Base-by-base conservation (phyloP, 2,329 filamentous ascomycete genomes). In the Raffaelea deltoideospora region DNA sequence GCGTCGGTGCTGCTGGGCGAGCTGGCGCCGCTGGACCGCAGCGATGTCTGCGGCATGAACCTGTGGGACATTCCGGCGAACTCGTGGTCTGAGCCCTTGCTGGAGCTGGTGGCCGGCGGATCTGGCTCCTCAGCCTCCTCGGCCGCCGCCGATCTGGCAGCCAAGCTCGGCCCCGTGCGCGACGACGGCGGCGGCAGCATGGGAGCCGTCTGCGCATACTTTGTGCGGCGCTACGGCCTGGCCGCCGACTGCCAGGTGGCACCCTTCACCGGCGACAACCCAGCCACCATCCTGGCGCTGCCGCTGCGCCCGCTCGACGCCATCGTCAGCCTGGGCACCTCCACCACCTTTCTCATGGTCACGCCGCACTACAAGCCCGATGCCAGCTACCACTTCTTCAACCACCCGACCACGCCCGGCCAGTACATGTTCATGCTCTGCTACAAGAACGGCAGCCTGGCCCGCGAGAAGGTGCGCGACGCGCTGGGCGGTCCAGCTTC, bases 371-470 rank as follows among this genome's bases (percentile, higher is more conserved):
- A 94, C 67, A 79, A 79, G 54, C 85, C 90, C 3, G 79, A 95
- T 52, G 82, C 85, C 3, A 74, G 81, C 7, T 94, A 94, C 52
- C 90, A 98, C 63, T 94, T 96, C 67, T 92, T 96, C 72, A 94
- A 95, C 63, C 87, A 96, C 58, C 90, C 90, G 2, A 90, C 86
- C 31, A 93, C 85, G 1, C 64, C 77, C 0, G 85, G 82, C 1
- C 72, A 95, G 41, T 95, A 93, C 69, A 96, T 98, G 90, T 96
- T 98, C 60, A 98, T 98, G 90, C 75, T 98, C 26, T 98, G 90
- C 68, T 98, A 96, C 67, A 96, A 96, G 61, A 98, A 98, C 59
- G 90, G 90, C 47, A 86, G 86, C 3, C 74, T 96, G 1, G 88
- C 90, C 2, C 80, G 90, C 31, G 90, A 98, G 55, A 77, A 82